Evolutionary conservation across 495 filamentous ascomycete species (phyloP).

Genomic region (Penicillium tannophilum): DNA sequence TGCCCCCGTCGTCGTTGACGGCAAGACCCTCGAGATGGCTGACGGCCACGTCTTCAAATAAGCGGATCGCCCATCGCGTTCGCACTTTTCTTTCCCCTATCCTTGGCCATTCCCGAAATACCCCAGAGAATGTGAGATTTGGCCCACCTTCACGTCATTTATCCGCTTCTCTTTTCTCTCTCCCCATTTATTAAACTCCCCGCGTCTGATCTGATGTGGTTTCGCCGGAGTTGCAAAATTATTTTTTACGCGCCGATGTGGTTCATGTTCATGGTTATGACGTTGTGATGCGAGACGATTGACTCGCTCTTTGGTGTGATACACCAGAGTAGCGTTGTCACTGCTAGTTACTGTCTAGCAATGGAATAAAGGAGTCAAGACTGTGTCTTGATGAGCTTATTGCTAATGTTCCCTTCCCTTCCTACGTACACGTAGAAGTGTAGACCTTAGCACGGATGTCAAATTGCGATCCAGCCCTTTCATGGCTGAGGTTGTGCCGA

Average conservation of each 20-base stretch:
- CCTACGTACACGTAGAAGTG: constrained; percentile 3
- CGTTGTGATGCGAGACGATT: constrained; percentile 37
- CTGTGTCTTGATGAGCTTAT: constrained; percentile 12
- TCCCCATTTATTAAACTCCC: constrained; percentile 10
- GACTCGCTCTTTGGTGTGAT: constrained; percentile 14
- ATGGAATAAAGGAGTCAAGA: constrained; percentile 22
- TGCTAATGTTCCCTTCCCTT: neutral
- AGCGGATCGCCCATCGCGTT: constrained; percentile 33
- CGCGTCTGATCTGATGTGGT: constrained; percentile 8
- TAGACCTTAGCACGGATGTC: constrained; percentile 83
- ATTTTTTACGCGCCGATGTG: constrained; percentile 34
- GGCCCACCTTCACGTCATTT: constrained; percentile 8
- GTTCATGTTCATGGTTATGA: constrained; percentile 36
- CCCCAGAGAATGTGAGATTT: constrained; percentile 22
- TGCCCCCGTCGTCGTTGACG: constrained; percentile 72
- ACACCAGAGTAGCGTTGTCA: constrained; percentile 11
- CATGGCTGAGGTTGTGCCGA: constrained; percentile 95
- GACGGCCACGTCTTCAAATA: constrained; percentile 99
- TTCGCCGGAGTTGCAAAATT: constrained; percentile 21
- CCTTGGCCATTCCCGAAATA: constrained; percentile 23
- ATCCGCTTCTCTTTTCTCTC: constrained; percentile 17
- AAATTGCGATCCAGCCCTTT: constrained; percentile 89
- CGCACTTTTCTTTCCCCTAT: neutral
- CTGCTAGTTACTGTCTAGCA: constrained; percentile 27
- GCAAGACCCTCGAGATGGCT: constrained; percentile 77